Evolutionary conservation across 2,329 filamentous ascomycete species (phyloP).

Genomic region (Didymella arachidicola): DNA sequence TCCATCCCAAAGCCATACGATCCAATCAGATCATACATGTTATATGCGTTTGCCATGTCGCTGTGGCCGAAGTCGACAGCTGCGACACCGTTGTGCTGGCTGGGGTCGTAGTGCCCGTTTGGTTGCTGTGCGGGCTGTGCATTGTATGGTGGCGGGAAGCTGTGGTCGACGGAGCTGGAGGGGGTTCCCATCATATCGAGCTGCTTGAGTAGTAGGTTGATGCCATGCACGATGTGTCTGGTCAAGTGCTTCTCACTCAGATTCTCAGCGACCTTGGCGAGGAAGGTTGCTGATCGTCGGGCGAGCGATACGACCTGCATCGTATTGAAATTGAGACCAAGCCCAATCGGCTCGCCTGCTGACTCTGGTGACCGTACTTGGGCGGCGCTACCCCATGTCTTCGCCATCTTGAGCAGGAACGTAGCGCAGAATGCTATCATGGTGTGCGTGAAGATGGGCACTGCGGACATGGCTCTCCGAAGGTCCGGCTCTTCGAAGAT

Average conservation of each 20-base stretch:
- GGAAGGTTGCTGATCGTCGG: slow-evolving; percentile 36
- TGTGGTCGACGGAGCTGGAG: slow-evolving; percentile 14
- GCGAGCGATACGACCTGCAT: slow-evolving; percentile 40
- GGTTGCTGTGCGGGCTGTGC: slow-evolving; percentile 7
- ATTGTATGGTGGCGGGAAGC: slow-evolving; percentile 15
- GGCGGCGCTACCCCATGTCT: slow-evolving; percentile 53
- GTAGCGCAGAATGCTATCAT: slow-evolving; percentile 63
- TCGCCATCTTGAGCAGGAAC: slow-evolving; percentile 60
- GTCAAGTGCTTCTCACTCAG: slow-evolving; percentile 44
- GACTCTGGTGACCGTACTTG: slow-evolving; percentile 38
- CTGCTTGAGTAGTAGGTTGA: slow-evolving; percentile 38
- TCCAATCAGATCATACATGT: slow-evolving; percentile 39
- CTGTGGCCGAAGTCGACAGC: slow-evolving; percentile 19
- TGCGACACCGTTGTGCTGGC: slow-evolving; percentile 8
- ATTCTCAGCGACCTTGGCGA: slow-evolving; percentile 37
- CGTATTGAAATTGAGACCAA: slow-evolving; percentile 45
- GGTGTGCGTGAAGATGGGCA: slow-evolving; percentile 61
- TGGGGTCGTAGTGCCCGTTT: slow-evolving; percentile 10
- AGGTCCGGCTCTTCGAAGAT: slow-evolving; percentile 58
- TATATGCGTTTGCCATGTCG: slow-evolving; percentile 20
- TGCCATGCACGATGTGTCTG: slow-evolving; percentile 41
- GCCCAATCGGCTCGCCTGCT: slow-evolving; percentile 35
- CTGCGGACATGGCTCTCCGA: slow-evolving; percentile 52
- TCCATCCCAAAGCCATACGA: slow-evolving; percentile 46
- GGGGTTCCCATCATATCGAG: slow-evolving; percentile 38